These are phyloP conservation scores for Wickerhamomyces sydowiorum DNA, from an alignment of 805 yeast genomes.

Conservation along the genomic window DNA sequence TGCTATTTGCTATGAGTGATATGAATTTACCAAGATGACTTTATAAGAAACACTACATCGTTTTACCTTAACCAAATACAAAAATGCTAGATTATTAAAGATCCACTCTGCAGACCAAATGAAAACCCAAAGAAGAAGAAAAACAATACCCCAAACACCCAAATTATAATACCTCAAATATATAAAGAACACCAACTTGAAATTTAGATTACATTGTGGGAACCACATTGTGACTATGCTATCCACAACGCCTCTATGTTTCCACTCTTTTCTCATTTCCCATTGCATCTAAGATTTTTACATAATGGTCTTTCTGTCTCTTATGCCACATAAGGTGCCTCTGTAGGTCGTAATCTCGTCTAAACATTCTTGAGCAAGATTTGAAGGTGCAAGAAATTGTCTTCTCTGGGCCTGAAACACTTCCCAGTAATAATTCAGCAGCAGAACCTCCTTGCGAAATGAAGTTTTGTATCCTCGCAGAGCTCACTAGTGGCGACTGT, in stretches of 20 bases:
- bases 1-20: conserved; percentile 69
- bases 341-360: conserved; percentile 39
- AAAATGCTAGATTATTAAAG: too few species aligned
- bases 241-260: too few species aligned
- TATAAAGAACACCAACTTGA: too few species aligned
- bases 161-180: too few species aligned
- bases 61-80: too few species aligned
- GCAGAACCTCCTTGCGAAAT: conserved; percentile 22
- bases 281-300: neutral
- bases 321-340: conserved; percentile 53
- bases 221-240: too few species aligned
- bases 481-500: conserved; percentile 5
- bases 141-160: too few species aligned
- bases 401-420: conserved; percentile 26
- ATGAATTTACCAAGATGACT: conserved; percentile 41
- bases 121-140: too few species aligned
- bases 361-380: conserved; percentile 50
- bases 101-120: too few species aligned
- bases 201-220: too few species aligned
- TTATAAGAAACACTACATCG: too few species aligned
- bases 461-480: conserved; percentile 20
- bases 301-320: conserved; percentile 14
- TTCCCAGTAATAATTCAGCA: conserved; percentile 24
- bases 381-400: conserved; percentile 39
- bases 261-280: neutral